Evolutionary conservation across 2,329 filamentous ascomycete genomes (phyloP).

Genomic region (Beauveria brongniartii): DNA sequence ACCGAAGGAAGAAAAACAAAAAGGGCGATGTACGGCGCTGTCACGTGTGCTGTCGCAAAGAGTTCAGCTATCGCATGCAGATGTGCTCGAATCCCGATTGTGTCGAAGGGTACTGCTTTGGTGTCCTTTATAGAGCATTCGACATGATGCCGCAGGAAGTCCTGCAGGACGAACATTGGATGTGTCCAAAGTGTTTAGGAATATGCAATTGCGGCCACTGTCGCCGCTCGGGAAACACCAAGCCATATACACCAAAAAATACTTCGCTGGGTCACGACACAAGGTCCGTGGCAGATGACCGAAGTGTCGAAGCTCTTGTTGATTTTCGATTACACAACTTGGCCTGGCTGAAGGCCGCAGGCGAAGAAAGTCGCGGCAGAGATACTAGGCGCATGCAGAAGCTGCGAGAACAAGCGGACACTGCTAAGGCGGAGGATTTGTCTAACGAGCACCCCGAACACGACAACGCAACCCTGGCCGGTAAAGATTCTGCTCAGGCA

Average conservation of each 20-base stretch:
- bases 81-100: slow-evolving; percentile 66
- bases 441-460: slow-evolving; percentile 15
- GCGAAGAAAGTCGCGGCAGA: slow-evolving; percentile 49
- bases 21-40: slow-evolving; percentile 53
- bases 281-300: slow-evolving; percentile 77
- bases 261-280: slow-evolving; percentile 89
- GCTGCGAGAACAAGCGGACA: slow-evolving; percentile 47
- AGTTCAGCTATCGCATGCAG: slow-evolving; percentile 78
- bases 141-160: slow-evolving; percentile 79
- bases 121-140: slow-evolving; percentile 84
- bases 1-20: slow-evolving; percentile 46
- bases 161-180: slow-evolving; percentile 75
- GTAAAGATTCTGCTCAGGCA: background rate
- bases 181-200: slow-evolving; percentile 76
- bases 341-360: slow-evolving; percentile 61
- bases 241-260: slow-evolving; percentile 77
- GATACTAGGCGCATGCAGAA: slow-evolving; percentile 50
- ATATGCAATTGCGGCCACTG: slow-evolving; percentile 86
- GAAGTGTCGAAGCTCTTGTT: slow-evolving; percentile 83
- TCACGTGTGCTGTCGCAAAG: slow-evolving; percentile 75
- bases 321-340: slow-evolving; percentile 88
- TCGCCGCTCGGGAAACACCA: slow-evolving; percentile 55
- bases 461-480: slow-evolving; percentile 17
- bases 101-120: slow-evolving; percentile 77
- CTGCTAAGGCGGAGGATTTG: slow-evolving; percentile 45